Evolutionary conservation across 176 grass and related monocot species (phyloP), one percentile per base, ranked within the genome.

Genomic region (Eremochloa ophiuroides): DNA sequence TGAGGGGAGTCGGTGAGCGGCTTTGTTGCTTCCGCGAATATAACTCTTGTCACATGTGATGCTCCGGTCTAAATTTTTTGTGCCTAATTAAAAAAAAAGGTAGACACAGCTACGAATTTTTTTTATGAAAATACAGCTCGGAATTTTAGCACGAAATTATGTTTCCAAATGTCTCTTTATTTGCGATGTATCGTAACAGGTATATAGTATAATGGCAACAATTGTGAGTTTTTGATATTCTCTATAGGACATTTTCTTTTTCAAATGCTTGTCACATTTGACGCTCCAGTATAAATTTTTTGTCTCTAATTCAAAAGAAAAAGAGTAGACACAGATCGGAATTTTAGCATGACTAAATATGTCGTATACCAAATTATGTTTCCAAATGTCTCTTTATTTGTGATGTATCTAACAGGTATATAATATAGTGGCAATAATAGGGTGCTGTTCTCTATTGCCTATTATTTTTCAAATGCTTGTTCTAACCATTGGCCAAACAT

Each of bases 1-100:
- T 98, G 55, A 82, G 86, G 8, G 96, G 96, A 47, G 90, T 86
- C 76, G 93, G 96, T 98, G 67, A 82, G 88, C 13, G 26, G 14
- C n/a, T 35, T 28, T 27, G 12, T 28, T 62, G 12, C 59, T 29
- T 62, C 26, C 59, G 0, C 12, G 1, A 16, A 26, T 28, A 62
- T 62, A 27, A 6, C 23, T 13, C 25, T 60, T 13, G 4, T 27
- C 56, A 60, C 56, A 13, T 60, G 0, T 27, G 10, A 60, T 60
- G 56, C 56, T 60, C 9, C 56, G 0, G 23, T 13, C 25, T 6
- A 60, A 58, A 0, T 7, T 27, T 27, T 26, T 60, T 26, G 22
- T 27, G 23, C 23, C 4, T 23, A 55, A 53, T 10, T 55, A 50
- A 18, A 4, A 60, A 13, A 60, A 60, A 11, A 4, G 23, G n/a